phyloP scores from a whole-genome alignment of 257 asterid species.

The Solanum peruvianum region DNA sequence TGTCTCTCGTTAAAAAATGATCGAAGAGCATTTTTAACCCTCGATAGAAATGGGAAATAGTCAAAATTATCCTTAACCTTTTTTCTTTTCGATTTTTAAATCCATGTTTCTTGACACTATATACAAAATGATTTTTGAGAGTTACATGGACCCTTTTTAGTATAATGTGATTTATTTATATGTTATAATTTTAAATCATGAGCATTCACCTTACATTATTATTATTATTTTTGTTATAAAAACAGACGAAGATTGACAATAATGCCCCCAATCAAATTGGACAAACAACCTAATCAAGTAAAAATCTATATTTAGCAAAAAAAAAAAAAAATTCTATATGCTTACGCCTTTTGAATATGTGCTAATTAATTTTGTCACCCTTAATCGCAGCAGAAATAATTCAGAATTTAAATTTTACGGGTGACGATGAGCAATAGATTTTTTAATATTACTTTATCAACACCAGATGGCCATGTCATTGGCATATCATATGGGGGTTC shows the following conservation, averaged over 20 bases:
- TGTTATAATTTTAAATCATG: neutral
- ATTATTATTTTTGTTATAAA: neutral
- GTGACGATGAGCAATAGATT: constrained; percentile 35
- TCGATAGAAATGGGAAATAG: neutral
- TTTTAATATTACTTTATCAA: constrained; percentile 21
- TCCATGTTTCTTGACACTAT: neutral
- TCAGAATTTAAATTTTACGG: neutral
- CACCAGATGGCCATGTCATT: constrained; percentile 27
- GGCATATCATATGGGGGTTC: constrained; percentile 31
- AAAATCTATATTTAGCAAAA: neutral
- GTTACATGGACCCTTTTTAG: neutral
- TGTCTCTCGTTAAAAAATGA: neutral
- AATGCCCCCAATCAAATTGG: neutral
- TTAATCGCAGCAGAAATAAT: rapidly evolving
- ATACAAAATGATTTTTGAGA: neutral
- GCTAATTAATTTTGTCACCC: neutral
- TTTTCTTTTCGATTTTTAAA: neutral
- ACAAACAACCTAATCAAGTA: neutral
- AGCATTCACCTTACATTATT: neutral
- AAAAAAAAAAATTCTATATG: neutral
- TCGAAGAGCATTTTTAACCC: no score
- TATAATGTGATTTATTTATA: neutral
- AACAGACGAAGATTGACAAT: neutral
- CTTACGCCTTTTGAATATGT: neutral
- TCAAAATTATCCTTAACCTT: neutral